Percentiles rank a stretch among this genome's conserved stretches.
Evolutionary conservation across 768 basidiomycete genomes (phyloP).

Genomic region (Serendipita indica): DNA sequence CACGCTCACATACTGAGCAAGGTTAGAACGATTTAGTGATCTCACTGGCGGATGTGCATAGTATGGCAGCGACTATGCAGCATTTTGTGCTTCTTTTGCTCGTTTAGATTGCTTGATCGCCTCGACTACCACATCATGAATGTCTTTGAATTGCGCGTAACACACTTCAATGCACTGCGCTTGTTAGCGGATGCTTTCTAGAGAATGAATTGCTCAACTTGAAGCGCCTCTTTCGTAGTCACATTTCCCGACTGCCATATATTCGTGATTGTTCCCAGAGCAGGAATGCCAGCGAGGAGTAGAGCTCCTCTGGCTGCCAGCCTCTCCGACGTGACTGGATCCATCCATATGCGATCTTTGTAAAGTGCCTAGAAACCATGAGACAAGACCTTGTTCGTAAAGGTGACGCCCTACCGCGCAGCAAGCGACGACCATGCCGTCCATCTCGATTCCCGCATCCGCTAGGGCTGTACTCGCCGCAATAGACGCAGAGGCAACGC

Average conservation of each 20-base stretch:
- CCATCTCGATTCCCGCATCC: slow-evolving; percentile 83
- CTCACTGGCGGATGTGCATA: no score
- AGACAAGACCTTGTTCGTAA: no score
- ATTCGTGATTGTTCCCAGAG: slow-evolving; percentile 66
- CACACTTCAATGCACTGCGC: slow-evolving; percentile 54
- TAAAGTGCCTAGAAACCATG: slow-evolving; percentile 45
- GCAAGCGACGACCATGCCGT: slow-evolving; percentile 75
- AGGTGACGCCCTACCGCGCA: slow-evolving; percentile 39
- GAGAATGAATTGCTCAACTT: slow-evolving; percentile 26
- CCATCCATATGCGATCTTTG: slow-evolving; percentile 51
- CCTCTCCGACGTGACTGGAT: slow-evolving; percentile 64
- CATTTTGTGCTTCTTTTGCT: background rate
- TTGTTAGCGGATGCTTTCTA: slow-evolving; percentile 5
- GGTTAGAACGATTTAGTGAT: no score
- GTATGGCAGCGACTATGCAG: background rate
- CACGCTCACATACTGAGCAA: no score
- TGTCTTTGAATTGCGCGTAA: slow-evolving; percentile 54
- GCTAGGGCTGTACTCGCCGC: slow-evolving; percentile 86
- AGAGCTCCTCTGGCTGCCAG: slow-evolving; percentile 44
- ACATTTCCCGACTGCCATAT: slow-evolving; percentile 74
- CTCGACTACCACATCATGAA: slow-evolving; percentile 61
- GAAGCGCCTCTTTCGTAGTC: slow-evolving; percentile 34
- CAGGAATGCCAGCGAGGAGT: slow-evolving; percentile 77
- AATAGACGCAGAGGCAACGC: slow-evolving; percentile 70
- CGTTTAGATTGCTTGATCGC: slow-evolving; percentile 27